Evolutionary conservation across 306 rosid genomes (phyloP), one percentile per base, ranked within the genome.

Genomic region (Pachyrhizus erosus): DNA sequence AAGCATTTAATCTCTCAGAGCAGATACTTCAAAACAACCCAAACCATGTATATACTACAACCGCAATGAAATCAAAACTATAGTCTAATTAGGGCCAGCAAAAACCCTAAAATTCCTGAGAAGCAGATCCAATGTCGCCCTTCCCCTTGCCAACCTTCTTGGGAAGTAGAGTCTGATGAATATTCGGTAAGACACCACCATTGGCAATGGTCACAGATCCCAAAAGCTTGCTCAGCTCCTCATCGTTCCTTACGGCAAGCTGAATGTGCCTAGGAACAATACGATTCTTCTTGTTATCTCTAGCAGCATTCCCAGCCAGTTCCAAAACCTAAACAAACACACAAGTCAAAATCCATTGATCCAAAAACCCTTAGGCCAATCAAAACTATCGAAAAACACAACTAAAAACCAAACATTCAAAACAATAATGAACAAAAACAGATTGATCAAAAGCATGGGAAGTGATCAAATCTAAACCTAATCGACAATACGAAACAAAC

Each of bases 251-350:
- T 75, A 94, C 98, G 0, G 97, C 98, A 20, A 94, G 96, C 15
- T 94, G 98, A 74, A 94, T 94, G 24, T 94, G 98, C 81, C 98
- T 92, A 0, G 98, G 97, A 7, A 92, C 97, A 71, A 94, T 94
- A 0, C 98, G 89, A 1, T 91, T 94, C 91, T 92, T 94, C 94
- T 91, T 91, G 89, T 92, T 92, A n/a, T 94, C 98, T 48, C 97
- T 91, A 0, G 98, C 98, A 4, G 98, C 98, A 11, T 92, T 94
- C 0, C 98, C 98, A 29, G 98, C 98, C 29, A 92, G 85, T 68
- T 94, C 98, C 85, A 94, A 77, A 0, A 91, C 97, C 98, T 94
- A 37, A 39, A 71, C 14, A 9, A 9, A 9, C 3, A 52, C 12
- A 13, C 20, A 5, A 11, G 24, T 7, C 15, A 37, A 23, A 10